Base-by-base conservation (phyloP, 805 yeast species). In the Suhomyces xylopsoci region DNA sequence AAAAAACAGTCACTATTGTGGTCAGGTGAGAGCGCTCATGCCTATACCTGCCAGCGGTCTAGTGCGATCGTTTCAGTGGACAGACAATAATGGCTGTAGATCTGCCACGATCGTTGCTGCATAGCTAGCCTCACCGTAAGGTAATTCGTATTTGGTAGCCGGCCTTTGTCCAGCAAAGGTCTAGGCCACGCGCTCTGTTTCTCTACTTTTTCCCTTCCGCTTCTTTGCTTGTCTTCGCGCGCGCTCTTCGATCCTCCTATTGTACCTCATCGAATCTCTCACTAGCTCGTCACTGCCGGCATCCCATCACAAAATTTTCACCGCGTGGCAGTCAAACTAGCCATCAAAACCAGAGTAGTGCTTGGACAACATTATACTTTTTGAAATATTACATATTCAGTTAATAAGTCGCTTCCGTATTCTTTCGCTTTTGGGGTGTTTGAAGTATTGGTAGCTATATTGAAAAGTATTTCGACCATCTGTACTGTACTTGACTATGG, bases 221-320 rank as follows among this genome's bases (percentile, higher is more conserved):
- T 14, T 36, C 20, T 38, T 19, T 6, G 7, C 41, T 36, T n/a
- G 9, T 1, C 14, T n/a, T 3, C 20, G 14, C 24, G 14, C 24
- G 42, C 42, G 42, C 24, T 19, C 20, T 38, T 17, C 42, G 42
- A 15, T 38, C 22, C 24, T 17, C 24, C 42, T 38, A 38, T 38
- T 10, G 42, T 38, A 19, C 24, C 42, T 38, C 42, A 38, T 38
- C 42, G 30, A 42, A 17, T 19, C 43, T 19, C 43, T 20, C 45
- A 24, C 17, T 24, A 42, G 9, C 45, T 42, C 48, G 36, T 30
- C 38, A 36, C 43, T 41, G 28, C 43, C n/a, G 32, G 43, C 49
- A 47, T 32, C 49, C 36, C 49, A 47, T 47, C 49, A 47, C 49
- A 47, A 47, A 47, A 47, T 47, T 47, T 47, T 47, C 49, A 47